Base-by-base conservation (phyloP, 1,139 yeast species). In the Chernovozyma sophiae-reginae region DNA sequence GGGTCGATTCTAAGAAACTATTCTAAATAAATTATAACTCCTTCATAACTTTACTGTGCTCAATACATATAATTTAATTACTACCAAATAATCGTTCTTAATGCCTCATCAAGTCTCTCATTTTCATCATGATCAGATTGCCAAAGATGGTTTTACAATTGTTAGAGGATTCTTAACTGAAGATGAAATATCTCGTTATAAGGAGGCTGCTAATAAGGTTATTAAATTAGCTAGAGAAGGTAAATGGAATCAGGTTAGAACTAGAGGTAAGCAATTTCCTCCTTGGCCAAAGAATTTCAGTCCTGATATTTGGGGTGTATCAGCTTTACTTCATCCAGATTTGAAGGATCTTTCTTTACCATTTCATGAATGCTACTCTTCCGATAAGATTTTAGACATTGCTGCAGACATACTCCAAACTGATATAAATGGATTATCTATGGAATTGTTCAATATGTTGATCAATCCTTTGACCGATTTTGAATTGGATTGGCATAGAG, bases 221-320 rank as follows among this genome's bases (percentile, higher is more conserved):
- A 67, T 74, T 18, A 57, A 66, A 27, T 48, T 60, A 28, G 77
- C 79, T 15, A 59, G 81, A 32, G 65, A 57, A 5, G 81, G 80
- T 2, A 58, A 70, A 10, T 75, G 80, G 80, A 61, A 71, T 13
- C 61, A 67, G 32, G 78, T 74, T 12, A 62, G 81, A 48, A 73
- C 79, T 4, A 55, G 73, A 35, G 79, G 79, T 4, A 75, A 75
- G 44, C 80, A 74, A 49, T 75, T 75, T 47, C 80, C 81, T 4
- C 80, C 81, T 17, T 75, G 81, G 80, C 79, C 79, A 12, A 58
- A 61, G 44, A 71, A 72, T 45, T 72, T 68, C 46, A 66, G 68
- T 41, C 78, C 79, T 3, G 79, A 75, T 43, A 74, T 75, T 42
- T 75, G 81, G 81, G 81, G 81, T 1, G 59, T 75, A 13, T 56